Base-by-base conservation (phyloP, 2,329 filamentous ascomycete species). In the Alternaria arborescens region DNA sequence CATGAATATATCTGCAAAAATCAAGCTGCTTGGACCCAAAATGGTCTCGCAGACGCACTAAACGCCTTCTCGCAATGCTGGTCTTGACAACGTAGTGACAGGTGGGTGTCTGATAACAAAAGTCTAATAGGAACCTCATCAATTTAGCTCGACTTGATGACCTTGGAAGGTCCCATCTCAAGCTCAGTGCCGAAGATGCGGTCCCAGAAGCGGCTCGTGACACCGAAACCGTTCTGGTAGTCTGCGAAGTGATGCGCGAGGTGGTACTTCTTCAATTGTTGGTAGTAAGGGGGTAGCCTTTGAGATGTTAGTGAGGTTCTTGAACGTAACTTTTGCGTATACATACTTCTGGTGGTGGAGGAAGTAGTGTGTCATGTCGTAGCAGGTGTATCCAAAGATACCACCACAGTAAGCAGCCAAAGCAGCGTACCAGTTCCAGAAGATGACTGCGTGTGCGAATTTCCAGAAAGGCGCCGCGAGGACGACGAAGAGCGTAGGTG, bases 291-390 rank as follows among this genome's bases (percentile, higher is more conserved):
- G 16, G 95, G 95, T 3, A 99, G 88, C 71, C 87, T 88, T 60
- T 1, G 34, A 20, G 8, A 22, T 26, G 60, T 71, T 57, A 71
- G 66, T 52, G 34, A 10, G 3, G 22, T 42, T 24, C 6, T 32
- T 41, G 7, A 20, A 7, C 41, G 8, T 22, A 1, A 6, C 5
- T 12, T 12, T 24, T 26, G 34, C 26, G 24, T 51, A 20, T 8
- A 84, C 86, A 78, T 77, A 89, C 86, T 93, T 96, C 81, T 91
- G 88, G 82, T 99, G 95, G 79, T 99, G 95, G 40, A 99, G 86
- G 86, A 99, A 99, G 85, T 98, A 99, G 80, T 99, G 95, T 2
- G 95, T 99, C 83, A 97, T 75, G 78, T 99, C 95, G 82, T 99
- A 99, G 84, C 91, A 93, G 64, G 97, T 86, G 78, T 99, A 99